Base-by-base conservation (phyloP, 2,329 filamentous ascomycete species). In the Fusarium coffeatum region DNA sequence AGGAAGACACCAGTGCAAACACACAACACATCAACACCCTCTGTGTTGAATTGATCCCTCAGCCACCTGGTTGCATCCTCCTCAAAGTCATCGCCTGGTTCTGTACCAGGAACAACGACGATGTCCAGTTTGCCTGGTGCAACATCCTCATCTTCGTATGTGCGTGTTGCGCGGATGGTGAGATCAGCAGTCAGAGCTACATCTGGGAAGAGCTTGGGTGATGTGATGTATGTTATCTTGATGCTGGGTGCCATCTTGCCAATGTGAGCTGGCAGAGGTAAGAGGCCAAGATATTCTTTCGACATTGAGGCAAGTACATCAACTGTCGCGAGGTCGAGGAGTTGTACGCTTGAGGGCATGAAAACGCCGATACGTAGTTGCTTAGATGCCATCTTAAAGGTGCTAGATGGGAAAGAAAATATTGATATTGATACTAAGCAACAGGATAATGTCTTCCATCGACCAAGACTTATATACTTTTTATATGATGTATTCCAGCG, bases 1-100 rank as follows among this genome's bases (percentile, higher is more conserved):
- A 87, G 22, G 37, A 83, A 81, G 25, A 83, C 80, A 0, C 85
- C 86, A 6, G 85, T 85, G 76, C 86, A 88, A 12, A 88, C 79
- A 64, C 82, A 82, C 62, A 88, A 74, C 41, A 88, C 79, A 62
- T 87, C 85, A 15, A 83, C 83, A 8, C 69, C 78, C 7, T 76
- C 62, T 3, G 74, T 74, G 49, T 75, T 74, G 11, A 71, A 79
- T 59, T 88, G 86, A 5, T 55, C 72, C 10, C 76, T 74, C 46
- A 88, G 69, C 80, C 85, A 88, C 41, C 75, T 76, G n/a, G 81
- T 65, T 2, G 75, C 78, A 1, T 76, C 78, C 43, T 78, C 60
- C 13, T 78, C 77, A 55, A 78, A 81, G 8, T 55, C 60, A 4
- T 53, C 59, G 0, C 23, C 32, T 1, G 85, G 85, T 51, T 86